These are phyloP conservation scores for Phytophthora citricola DNA, from an alignment of 352 stramenopile genomes.

Conservation along the genomic window DNA sequence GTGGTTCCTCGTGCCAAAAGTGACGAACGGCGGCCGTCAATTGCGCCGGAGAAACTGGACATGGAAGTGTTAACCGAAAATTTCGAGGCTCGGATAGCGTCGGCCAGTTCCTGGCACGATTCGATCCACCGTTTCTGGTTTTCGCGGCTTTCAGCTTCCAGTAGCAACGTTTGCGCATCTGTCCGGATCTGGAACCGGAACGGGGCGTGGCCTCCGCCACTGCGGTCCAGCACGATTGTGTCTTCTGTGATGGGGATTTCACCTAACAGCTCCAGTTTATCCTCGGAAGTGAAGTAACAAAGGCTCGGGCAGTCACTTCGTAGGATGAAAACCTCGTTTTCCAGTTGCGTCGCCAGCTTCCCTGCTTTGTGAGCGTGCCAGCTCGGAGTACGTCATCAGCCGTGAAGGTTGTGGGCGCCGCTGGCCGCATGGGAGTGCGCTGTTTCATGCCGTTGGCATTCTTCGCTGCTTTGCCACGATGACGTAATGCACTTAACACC, in stretches of 20 bases:
- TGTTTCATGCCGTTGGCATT: conserved; percentile 26
- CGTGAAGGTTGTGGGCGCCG: conserved; percentile 63
- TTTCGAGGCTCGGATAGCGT: conserved; percentile 69
- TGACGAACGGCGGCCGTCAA: conserved; percentile 29
- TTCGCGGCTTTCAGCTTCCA: conserved; percentile 72
- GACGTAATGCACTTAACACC: conserved; percentile 78
- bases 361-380: conserved; percentile 77
- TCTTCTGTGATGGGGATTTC: conserved; percentile 73
- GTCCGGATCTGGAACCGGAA: conserved; percentile 79
- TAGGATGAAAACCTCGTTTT: conserved; percentile 87
- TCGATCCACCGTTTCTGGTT: conserved; percentile 78
- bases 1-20: conserved; percentile 13
- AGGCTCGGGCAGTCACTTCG: conserved; percentile 76
- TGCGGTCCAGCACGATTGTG: conserved; percentile 79
- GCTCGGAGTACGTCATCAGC: conserved; percentile 70
- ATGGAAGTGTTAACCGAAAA: conserved; percentile 55
- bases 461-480: conserved; percentile 55
- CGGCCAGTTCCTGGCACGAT: conserved; percentile 68
- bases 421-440: conserved; percentile 6
- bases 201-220: conserved; percentile 52
- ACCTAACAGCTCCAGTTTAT: conserved; percentile 82
- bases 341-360: conserved; percentile 88
- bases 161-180: conserved; percentile 57
- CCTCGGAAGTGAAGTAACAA: conserved; percentile 85
- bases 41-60: conserved; percentile 26